Conservation (phyloP, 2,329 filamentous ascomycete genomes). For the Talaromyces atroroseus region DNA sequence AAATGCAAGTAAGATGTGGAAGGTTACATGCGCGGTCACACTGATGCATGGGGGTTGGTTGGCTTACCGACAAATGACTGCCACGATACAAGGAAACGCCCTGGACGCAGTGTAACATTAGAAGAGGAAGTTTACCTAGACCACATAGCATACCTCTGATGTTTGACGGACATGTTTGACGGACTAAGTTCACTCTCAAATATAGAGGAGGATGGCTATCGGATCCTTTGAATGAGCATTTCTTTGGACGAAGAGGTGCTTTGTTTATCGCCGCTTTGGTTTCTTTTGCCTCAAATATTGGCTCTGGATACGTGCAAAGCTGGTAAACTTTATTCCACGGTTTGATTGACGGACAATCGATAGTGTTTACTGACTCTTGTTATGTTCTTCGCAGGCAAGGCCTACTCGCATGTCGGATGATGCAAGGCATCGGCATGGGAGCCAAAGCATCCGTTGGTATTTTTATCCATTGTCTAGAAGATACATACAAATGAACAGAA, state of each 20-base stretch:
- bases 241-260: conserved; percentile 22
- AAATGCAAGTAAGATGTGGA: not conserved
- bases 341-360: not conserved
- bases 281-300: conserved; percentile 26
- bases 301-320: conserved; percentile 21
- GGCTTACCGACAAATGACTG: conserved; percentile 16
- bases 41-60: not conserved
- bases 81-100: conserved; percentile 16
- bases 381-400: conserved; percentile 1
- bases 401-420: conserved; percentile 25
- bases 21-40: not conserved
- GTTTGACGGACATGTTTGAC: conserved; percentile 13
- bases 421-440: conserved; percentile 31
- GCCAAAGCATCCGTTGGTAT: conserved; percentile 24
- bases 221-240: conserved; percentile 19
- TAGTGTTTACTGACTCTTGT: too few species aligned
- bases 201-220: conserved; percentile 17
- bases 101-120: conserved; percentile 13
- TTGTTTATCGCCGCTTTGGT: conserved; percentile 26
- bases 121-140: conserved; percentile 1
- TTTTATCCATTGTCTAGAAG: not conserved
- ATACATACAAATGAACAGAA: not conserved
- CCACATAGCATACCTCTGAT: conserved; percentile 14
- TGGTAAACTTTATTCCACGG: conserved; percentile 14
- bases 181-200: conserved; percentile 25